These are phyloP conservation scores for Craterostigma plantagineum DNA, from an alignment of 257 asterid genomes.

Conservation along the genomic window DNA sequence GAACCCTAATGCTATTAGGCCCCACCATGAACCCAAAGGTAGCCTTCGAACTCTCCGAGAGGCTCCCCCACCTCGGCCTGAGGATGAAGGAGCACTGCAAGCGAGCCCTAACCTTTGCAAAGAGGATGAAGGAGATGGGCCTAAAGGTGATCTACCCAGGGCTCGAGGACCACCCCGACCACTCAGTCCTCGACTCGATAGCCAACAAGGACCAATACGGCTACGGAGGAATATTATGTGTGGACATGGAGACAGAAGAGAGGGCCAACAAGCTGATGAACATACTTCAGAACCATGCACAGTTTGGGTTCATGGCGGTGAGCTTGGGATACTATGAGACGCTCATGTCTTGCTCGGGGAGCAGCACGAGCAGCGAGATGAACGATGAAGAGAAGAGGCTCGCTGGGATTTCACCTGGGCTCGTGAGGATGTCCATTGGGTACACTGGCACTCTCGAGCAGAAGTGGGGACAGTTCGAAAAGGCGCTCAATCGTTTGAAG, in stretches of 20 bases:
- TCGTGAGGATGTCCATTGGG: slow-evolving; percentile 75
- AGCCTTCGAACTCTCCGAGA: slow-evolving; percentile 66
- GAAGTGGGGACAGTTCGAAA: slow-evolving; percentile 83
- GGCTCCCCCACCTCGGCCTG: slow-evolving; percentile 68
- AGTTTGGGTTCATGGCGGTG: slow-evolving; percentile 90
- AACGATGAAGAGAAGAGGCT: slow-evolving; percentile 41
- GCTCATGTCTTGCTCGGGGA: slow-evolving; percentile 86
- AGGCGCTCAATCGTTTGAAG: slow-evolving; percentile 37
- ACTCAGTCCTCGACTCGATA: slow-evolving; percentile 34
- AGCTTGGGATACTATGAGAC: slow-evolving; percentile 92
- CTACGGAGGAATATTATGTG: slow-evolving; percentile 59
- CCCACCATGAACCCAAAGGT: slow-evolving; percentile 94
- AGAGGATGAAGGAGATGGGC: slow-evolving; percentile 54
- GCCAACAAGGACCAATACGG: slow-evolving; percentile 48
- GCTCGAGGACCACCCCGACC: slow-evolving; percentile 62
- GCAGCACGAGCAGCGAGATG: slow-evolving; percentile 88
- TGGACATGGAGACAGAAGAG: slow-evolving; percentile 86
- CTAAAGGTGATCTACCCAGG: slow-evolving; percentile 77
- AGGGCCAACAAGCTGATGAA: slow-evolving; percentile 63
- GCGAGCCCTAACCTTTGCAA: slow-evolving; percentile 49
- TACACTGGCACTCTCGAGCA: slow-evolving; percentile 71
- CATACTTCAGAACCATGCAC: slow-evolving; percentile 44
- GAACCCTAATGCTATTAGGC: slow-evolving; percentile 73
- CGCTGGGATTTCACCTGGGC: slow-evolving; percentile 82
- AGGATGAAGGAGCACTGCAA: slow-evolving; percentile 82